Evolutionary conservation across 2,329 filamentous ascomycete species (phyloP).

Genomic region (Colletotrichum noveboracense): DNA sequence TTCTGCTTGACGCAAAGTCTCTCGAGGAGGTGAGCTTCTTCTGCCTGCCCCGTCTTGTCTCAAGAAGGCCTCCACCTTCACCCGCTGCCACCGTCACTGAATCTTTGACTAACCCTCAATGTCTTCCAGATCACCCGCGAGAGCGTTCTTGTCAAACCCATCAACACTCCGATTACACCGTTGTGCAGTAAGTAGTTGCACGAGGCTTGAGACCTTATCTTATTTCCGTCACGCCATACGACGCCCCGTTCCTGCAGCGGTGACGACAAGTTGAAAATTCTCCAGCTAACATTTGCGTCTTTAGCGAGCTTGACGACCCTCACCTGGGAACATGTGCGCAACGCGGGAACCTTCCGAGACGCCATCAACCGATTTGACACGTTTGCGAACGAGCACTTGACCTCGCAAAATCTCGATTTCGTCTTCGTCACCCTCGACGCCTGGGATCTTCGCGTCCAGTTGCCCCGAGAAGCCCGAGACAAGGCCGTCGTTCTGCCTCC

Average conservation of each 20-base stretch:
- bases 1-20: slow-evolving; percentile 88
- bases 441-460: slow-evolving; percentile 97
- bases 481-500: slow-evolving; percentile 96
- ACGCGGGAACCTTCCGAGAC: slow-evolving; percentile 95
- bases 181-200: slow-evolving; percentile 85
- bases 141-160: slow-evolving; percentile 95
- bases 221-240: slow-evolving; percentile 10
- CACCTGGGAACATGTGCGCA: slow-evolving; percentile 98
- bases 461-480: slow-evolving; percentile 96
- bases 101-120: slow-evolving; percentile 17
- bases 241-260: slow-evolving; percentile 12
- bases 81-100: slow-evolving; percentile 17
- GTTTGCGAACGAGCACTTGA: slow-evolving; percentile 90
- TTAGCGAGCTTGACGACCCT: slow-evolving; percentile 94
- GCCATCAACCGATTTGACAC: slow-evolving; percentile 94
- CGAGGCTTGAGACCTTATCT: slow-evolving; percentile 14
- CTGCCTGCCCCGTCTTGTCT: not conserved
- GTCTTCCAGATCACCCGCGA: slow-evolving; percentile 82
- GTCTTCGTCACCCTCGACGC: slow-evolving; percentile 98
- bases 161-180: slow-evolving; percentile 98
- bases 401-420: slow-evolving; percentile 91
- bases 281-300: slow-evolving; percentile 25
- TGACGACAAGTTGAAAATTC: slow-evolving; percentile 28
- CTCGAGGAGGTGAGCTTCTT: slow-evolving; percentile 81
- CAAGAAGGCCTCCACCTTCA: not conserved